Evolutionary conservation across 768 basidiomycete species (phyloP).

Genomic region (Lentinula boryana): DNA sequence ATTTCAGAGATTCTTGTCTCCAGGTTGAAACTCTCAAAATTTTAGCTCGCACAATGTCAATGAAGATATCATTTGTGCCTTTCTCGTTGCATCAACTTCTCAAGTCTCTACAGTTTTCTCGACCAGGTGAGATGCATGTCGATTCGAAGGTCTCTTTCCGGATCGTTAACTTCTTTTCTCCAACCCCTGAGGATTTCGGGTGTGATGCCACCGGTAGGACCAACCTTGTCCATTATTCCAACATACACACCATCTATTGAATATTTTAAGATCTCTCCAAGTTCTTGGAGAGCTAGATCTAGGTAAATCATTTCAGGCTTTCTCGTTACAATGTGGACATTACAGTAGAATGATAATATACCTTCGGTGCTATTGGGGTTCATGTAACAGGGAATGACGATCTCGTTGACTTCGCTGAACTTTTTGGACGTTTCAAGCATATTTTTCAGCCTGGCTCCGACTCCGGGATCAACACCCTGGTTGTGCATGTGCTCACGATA

Average conservation of each 20-base stretch:
- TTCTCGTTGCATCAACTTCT: no score
- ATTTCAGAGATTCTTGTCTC: no score
- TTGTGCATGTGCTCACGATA: not conserved
- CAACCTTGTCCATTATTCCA: not conserved
- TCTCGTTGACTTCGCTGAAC: not conserved
- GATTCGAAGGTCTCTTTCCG: not conserved
- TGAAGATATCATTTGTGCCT: no score
- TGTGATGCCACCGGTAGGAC: not conserved
- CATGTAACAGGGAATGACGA: conserved; percentile 1
- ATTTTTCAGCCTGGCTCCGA: not conserved
- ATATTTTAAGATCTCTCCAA: not conserved
- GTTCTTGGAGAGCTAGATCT: conserved; percentile 3
- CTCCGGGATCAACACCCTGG: not conserved
- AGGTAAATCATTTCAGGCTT: not conserved
- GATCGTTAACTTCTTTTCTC: not conserved
- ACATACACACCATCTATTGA: conserved; percentile 2
- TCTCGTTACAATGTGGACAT: not conserved
- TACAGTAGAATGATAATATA: not conserved
- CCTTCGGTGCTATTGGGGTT: not conserved
- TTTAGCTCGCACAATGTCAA: no score
- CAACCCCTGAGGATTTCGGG: not conserved
- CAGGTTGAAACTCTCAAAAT: no score
- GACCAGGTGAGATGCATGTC: not conserved
- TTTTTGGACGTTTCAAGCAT: not conserved
- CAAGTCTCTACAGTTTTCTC: not conserved